Base-by-base conservation (phyloP, 805 yeast species). In the Monosporozyma siamensis region DNA sequence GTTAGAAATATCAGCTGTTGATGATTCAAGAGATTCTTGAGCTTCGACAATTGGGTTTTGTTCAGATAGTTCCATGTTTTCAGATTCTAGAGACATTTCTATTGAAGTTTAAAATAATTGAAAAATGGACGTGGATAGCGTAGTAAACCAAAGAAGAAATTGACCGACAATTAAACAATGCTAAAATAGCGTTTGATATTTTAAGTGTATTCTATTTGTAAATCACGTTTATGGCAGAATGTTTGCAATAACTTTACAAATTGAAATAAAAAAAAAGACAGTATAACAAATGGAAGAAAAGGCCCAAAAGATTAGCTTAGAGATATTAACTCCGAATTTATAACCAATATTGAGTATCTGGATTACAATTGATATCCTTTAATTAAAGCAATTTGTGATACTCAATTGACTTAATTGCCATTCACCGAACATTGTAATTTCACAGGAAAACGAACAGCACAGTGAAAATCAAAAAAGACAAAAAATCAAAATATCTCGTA, bases 1-100 rank as follows among this genome's bases (percentile, higher is more conserved):
- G n/a, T 75, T 65, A 14, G 85, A 70, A 88, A 82, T 81, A 59
- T 82, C 89, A 56, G 43, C 18, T 8, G 17, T 29, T 4, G 32
- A 29, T 18, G 32, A 15, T 9, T 17, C 34, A 34, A 30, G 17
- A 21, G 30, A 27, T 15, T 34, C 37, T 21, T n/a, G n/a, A n/a
- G n/a, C n/a, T n/a, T n/a, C n/a, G n/a, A 32, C 8, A 22, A 22
- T 14, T 24, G 45, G 44, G 11, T 31, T 15, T 5, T n/a, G 32
- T 34, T 40, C 38, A 24, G 26, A 29, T 24, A 29, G 41, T 22
- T 29, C 14, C 4, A 30, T 18, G 8, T 26, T 20, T 39, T 43
- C 45, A 21, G 29, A 34, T 22, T 34, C 32, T 18, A 23, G 12
- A 8, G 46, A 37, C 46, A 44, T 44, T 20, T 5, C n/a, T n/a